Conservation (phyloP, 352 stramenopile genomes). For the Globisporangium irregulare region DNA sequence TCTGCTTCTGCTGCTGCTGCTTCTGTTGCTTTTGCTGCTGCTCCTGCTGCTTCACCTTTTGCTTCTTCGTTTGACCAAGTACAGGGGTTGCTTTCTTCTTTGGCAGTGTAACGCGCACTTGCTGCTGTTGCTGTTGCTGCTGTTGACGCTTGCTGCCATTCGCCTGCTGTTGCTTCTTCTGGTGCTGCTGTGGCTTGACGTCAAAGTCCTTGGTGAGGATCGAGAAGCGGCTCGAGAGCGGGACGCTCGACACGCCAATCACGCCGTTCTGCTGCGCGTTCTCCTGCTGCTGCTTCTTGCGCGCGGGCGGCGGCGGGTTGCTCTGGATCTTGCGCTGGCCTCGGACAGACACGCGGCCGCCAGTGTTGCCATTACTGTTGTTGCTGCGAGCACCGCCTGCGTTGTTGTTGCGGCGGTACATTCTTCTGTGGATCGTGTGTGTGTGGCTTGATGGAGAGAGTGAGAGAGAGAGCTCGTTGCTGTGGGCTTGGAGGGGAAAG, state of each 20-base stretch:
- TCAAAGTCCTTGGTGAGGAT: slow-evolving; percentile 47
- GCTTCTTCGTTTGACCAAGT: slow-evolving; percentile 16
- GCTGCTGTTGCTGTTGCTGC: slow-evolving; percentile 21
- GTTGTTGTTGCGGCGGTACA: slow-evolving; percentile 17
- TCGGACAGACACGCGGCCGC: slow-evolving; percentile 46
- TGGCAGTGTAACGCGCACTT: slow-evolving; percentile 20
- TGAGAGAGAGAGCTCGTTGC: neutral
- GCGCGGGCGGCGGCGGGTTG: slow-evolving; percentile 21
- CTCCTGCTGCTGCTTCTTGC: slow-evolving; percentile 26
- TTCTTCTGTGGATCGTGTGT: slow-evolving; percentile 7
- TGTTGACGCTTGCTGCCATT: slow-evolving; percentile 17
- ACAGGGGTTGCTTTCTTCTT: slow-evolving; percentile 23
- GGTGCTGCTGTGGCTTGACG: slow-evolving; percentile 19
- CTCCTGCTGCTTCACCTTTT: slow-evolving; percentile 19
- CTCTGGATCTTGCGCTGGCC: slow-evolving; percentile 62
- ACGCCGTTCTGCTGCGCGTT: slow-evolving; percentile 21
- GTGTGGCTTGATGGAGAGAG: neutral
- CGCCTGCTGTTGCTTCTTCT: slow-evolving; percentile 7
- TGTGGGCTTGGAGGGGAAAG: slow-evolving; percentile 5
- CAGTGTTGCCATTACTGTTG: slow-evolving; percentile 23
- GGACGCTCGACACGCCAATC: slow-evolving; percentile 65
- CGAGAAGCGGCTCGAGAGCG: slow-evolving; percentile 78
- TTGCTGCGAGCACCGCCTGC: neutral
- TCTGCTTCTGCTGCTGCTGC: slow-evolving; percentile 59
- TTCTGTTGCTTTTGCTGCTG: slow-evolving; percentile 36